Percentiles rank a stretch among this genome's conserved stretches.
phyloP scores from a whole-genome alignment of 148 eudicot genomes.

The Cornus controversa region DNA sequence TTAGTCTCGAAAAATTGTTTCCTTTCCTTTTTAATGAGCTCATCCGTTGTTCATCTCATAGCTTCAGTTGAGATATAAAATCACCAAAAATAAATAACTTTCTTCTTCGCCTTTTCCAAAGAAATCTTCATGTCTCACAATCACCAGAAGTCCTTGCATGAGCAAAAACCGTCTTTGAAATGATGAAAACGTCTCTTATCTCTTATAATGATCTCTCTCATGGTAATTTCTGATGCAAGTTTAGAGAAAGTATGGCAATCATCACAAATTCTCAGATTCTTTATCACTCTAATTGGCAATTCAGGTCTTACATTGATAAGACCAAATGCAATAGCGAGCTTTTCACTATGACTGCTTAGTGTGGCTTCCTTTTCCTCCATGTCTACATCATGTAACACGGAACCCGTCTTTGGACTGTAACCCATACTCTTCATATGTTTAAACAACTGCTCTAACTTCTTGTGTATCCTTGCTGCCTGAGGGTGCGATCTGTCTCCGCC shows the following conservation, averaged over 20 bases:
- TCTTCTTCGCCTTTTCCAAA: too few species aligned
- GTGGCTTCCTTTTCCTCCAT: slow-evolving; percentile 7
- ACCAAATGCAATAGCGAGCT: slow-evolving; percentile 13
- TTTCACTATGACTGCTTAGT: slow-evolving; percentile 13
- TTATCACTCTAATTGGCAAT: slow-evolving; percentile 13
- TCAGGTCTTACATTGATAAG: slow-evolving; percentile 6
- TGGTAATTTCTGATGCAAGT: slow-evolving; percentile 5
- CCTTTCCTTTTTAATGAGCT: too few species aligned
- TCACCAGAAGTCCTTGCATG: slow-evolving; percentile 16
- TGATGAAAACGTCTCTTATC: slow-evolving; percentile 17
- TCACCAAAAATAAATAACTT: too few species aligned
- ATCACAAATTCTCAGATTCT: slow-evolving; percentile 15
- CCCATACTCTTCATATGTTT: slow-evolving; percentile 2
- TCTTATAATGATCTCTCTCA: slow-evolving; percentile 14
- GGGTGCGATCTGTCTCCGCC: slow-evolving; percentile 9
- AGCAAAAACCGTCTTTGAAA: slow-evolving; percentile 9
- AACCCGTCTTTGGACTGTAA: slow-evolving; percentile 1
- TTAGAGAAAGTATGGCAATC: slow-evolving; percentile 14
- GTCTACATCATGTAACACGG: slow-evolving; percentile 9
- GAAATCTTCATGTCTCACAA: background rate
- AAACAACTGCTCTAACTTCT: slow-evolving; percentile 3
- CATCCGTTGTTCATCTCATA: too few species aligned
- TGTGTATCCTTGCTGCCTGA: slow-evolving; percentile 1
- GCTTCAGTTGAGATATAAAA: too few species aligned
- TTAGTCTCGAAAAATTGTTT: too few species aligned